Conservation (phyloP, 768 basidiomycete genomes). For the Guyanaporus albipodus region DNA sequence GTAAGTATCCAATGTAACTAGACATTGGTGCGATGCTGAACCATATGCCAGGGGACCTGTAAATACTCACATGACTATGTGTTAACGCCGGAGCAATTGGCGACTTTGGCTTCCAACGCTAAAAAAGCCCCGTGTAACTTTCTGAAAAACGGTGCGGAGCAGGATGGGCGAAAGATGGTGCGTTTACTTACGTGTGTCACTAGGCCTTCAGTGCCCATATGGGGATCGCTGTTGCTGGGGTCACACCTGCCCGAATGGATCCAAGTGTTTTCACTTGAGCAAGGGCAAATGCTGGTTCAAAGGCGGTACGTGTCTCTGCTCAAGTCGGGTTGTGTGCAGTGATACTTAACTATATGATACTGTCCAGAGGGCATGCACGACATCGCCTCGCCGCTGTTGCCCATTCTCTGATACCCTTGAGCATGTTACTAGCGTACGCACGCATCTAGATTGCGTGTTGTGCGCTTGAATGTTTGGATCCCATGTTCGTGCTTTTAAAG, state of each 20-base stretch:
- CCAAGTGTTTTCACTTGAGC: slow-evolving; percentile 60
- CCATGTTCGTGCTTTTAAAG: slow-evolving; percentile 22
- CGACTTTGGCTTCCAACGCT: slow-evolving; percentile 66
- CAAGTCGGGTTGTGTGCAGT: neutral
- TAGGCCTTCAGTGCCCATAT: slow-evolving; percentile 72
- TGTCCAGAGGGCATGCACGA: slow-evolving; percentile 41
- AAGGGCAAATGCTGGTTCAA: slow-evolving; percentile 90
- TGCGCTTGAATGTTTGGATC: slow-evolving; percentile 6
- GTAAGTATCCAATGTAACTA: slow-evolving; percentile 33
- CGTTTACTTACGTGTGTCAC: slow-evolving; percentile 1
- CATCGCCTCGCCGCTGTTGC: slow-evolving; percentile 13
- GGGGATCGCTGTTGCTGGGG: slow-evolving; percentile 80
- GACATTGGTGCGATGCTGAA: slow-evolving; percentile 14
- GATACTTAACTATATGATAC: slow-evolving; percentile 1
- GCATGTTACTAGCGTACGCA: slow-evolving; percentile 1
- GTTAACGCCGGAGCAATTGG: slow-evolving; percentile 66
- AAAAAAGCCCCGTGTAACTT: slow-evolving; percentile 87
- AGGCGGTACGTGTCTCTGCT: slow-evolving; percentile 43
- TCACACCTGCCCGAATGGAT: slow-evolving; percentile 77
- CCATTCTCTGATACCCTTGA: slow-evolving; percentile 20
- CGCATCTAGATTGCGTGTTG: neutral
- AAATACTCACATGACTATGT: slow-evolving; percentile 83
- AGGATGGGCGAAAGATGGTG: neutral
- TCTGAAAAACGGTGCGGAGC: slow-evolving; percentile 63
- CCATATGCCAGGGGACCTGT: slow-evolving; percentile 50